Evolutionary conservation across 2,329 filamentous ascomycete genomes (phyloP).

Genomic region (Microsporum audouinii): DNA sequence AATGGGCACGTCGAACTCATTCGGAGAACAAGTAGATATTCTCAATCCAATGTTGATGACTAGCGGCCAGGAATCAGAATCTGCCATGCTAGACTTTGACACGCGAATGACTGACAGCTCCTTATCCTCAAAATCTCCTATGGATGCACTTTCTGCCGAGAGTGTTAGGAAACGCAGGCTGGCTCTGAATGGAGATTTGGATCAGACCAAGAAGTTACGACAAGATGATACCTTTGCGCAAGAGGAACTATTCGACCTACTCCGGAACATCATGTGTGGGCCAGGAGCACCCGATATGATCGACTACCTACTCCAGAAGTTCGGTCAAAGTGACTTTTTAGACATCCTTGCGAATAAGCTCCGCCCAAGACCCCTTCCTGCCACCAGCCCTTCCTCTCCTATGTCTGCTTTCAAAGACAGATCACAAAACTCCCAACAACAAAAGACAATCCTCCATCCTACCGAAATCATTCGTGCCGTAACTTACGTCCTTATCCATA

Average conservation of each 20-base stretch:
- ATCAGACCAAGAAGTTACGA: conserved; percentile 54
- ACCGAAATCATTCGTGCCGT: conserved; percentile 64
- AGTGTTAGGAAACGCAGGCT: conserved; percentile 32
- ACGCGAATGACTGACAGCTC: conserved; percentile 27
- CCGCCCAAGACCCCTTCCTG: conserved; percentile 35
- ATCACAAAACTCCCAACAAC: neutral
- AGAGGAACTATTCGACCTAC: conserved; percentile 78
- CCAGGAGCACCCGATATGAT: conserved; percentile 58
- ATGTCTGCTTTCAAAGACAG: conserved; percentile 18
- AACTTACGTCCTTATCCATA: conserved; percentile 73
- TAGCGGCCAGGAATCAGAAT: conserved; percentile 18
- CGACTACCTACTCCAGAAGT: conserved; percentile 63
- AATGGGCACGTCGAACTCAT: conserved; percentile 49
- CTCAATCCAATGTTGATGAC: conserved; percentile 41
- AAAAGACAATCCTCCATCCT: conserved; percentile 25
- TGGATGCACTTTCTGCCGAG: conserved; percentile 29
- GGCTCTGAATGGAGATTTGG: conserved; percentile 53
- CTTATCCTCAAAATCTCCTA: conserved; percentile 31
- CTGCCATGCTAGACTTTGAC: conserved; percentile 12
- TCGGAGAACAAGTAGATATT: conserved; percentile 49
- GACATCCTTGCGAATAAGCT: conserved; percentile 71
- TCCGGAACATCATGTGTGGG: conserved; percentile 76
- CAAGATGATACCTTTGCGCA: conserved; percentile 76
- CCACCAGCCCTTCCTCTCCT: conserved; percentile 10
- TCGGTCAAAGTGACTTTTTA: conserved; percentile 69